Conservation (phyloP, 257 asterid species). For the Solanum chmielewskii region DNA sequence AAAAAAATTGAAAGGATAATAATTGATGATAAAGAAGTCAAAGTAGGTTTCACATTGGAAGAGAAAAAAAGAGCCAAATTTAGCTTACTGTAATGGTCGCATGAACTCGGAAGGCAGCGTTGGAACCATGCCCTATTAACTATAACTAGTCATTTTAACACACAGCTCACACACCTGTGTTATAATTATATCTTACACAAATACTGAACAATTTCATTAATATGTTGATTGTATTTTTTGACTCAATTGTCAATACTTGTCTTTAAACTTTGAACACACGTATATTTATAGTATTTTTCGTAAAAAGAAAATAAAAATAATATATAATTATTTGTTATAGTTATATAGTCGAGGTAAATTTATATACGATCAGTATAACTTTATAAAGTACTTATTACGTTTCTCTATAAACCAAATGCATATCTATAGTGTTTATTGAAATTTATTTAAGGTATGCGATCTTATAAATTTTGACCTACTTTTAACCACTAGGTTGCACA, state of each 20-base stretch:
- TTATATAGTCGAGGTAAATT: neutral
- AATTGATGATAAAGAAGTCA: neutral
- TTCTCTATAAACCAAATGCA: neutral
- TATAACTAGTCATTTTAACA: constrained; percentile 11
- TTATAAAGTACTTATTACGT: neutral
- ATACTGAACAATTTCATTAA: neutral
- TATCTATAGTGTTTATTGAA: neutral
- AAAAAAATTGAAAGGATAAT: neutral
- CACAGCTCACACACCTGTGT: neutral
- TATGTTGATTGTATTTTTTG: neutral
- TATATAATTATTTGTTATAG: neutral
- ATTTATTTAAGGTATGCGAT: too few species aligned
- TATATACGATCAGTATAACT: neutral
- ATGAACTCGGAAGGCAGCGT: neutral
- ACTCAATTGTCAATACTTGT: neutral
- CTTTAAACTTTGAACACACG: neutral
- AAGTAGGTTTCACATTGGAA: neutral
- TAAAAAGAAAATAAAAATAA: neutral
- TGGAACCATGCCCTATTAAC: constrained; percentile 11
- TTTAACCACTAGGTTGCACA: neutral
- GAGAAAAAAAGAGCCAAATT: neutral
- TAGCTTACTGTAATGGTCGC: constrained; percentile 2
- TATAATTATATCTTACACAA: neutral
- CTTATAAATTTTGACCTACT: neutral
- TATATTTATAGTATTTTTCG: neutral